Conservation (phyloP, 305 asterid genomes). For the Fraxinus angustifolia region DNA sequence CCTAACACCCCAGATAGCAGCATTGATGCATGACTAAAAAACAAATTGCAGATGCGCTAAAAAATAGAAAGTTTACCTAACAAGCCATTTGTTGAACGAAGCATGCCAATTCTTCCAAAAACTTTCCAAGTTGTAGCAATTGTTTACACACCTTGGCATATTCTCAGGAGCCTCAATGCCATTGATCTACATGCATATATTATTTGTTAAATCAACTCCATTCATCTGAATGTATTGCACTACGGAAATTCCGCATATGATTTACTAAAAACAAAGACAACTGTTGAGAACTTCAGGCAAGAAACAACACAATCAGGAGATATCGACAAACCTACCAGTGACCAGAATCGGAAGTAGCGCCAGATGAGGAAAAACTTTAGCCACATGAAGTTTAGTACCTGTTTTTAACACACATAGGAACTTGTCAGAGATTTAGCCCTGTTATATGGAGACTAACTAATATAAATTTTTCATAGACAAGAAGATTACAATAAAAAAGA, state of each 20-base stretch:
- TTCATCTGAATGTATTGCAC: conserved; percentile 8
- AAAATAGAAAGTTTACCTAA: conserved; percentile 48
- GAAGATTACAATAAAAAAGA: background rate
- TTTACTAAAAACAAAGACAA: background rate
- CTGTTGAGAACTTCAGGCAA: conserved; percentile 11
- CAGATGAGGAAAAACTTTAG: conserved; percentile 90
- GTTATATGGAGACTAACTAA: conserved; percentile 4
- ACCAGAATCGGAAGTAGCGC: conserved; percentile 95
- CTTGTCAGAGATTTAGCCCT: conserved; percentile 16
- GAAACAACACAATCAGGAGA: conserved; percentile 3
- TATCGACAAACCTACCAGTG: conserved; percentile 56
- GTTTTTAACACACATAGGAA: conserved; percentile 26
- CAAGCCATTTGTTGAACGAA: conserved; percentile 98
- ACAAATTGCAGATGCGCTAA: conserved; percentile 7
- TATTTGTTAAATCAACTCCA: conserved; percentile 12
- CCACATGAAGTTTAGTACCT: conserved; percentile 99
- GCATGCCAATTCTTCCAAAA: conserved; percentile 99
- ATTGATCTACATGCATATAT: conserved; percentile 55
- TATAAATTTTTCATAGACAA: background rate
- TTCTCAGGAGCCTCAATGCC: conserved; percentile 93
- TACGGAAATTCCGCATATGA: background rate
- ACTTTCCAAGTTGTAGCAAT: conserved; percentile 85
- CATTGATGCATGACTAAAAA: background rate
- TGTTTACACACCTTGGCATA: conserved; percentile 93
- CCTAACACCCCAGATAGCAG: conserved; percentile 39